Conservation (phyloP, 768 basidiomycete species). For the Suillus weaverae region DNA sequence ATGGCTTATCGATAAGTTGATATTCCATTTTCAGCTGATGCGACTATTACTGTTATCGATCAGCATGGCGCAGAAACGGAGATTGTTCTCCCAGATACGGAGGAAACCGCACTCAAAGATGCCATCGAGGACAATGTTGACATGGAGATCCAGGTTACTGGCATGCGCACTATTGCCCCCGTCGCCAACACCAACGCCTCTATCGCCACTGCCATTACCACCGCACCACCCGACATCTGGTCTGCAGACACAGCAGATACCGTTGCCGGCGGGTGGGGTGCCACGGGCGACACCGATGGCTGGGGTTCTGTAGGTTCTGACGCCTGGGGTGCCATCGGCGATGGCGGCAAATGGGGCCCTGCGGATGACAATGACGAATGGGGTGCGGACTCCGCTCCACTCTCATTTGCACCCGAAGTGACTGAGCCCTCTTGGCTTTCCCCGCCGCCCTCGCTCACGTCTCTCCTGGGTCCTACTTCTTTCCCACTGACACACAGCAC, state of each 20-base stretch:
- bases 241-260: constrained; percentile 3
- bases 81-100: constrained; percentile 24
- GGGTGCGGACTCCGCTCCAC: constrained; percentile 8
- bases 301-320: constrained; percentile 9
- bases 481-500: constrained; percentile 63
- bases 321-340: constrained; percentile 13
- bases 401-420: constrained; percentile 15
- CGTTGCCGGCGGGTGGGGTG: constrained; percentile 16
- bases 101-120: constrained; percentile 26
- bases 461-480: constrained; percentile 53
- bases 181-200: not conserved
- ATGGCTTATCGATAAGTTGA: constrained; percentile 12
- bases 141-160: constrained; percentile 17
- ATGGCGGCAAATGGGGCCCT: constrained; percentile 13
- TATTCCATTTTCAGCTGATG: constrained; percentile 8
- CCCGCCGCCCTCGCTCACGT: constrained; percentile 30
- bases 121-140: constrained; percentile 28
- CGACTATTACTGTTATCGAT: constrained; percentile 19
- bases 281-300: not conserved
- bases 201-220: not conserved
- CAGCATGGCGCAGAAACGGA: constrained; percentile 16
- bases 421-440: constrained; percentile 26
- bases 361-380: constrained; percentile 14
- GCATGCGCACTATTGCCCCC: not conserved
- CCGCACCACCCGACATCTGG: constrained; percentile 1